A percentile compares a stretch with the other conserved stretches of the same genome.
phyloP scores from a whole-genome alignment of 441 rosid species.

The Populus hybrid region DNA sequence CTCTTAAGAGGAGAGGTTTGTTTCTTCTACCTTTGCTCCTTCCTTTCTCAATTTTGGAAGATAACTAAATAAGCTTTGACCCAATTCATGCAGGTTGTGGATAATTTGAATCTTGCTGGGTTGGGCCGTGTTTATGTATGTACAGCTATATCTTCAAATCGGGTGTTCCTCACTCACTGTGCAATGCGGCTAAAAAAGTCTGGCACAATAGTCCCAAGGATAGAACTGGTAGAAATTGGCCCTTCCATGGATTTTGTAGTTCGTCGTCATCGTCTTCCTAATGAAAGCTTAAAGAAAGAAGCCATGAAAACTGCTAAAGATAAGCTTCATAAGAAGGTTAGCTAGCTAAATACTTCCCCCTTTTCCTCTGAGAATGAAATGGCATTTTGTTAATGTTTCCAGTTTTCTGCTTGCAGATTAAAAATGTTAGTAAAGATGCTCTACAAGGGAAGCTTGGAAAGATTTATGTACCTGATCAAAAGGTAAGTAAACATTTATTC shows the following conservation, averaged over 20 bases:
- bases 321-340: slow-evolving; percentile 83
- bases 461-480: slow-evolving; percentile 89
- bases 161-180: slow-evolving; percentile 71
- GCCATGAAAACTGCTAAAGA: slow-evolving; percentile 74
- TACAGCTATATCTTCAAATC: slow-evolving; percentile 68
- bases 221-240: slow-evolving; percentile 89
- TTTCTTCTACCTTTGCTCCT: slow-evolving; percentile 6
- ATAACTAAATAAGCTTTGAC: slow-evolving; percentile 7
- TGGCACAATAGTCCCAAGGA: slow-evolving; percentile 74
- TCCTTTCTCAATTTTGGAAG: slow-evolving; percentile 1
- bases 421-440: slow-evolving; percentile 69
- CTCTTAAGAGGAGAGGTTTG: slow-evolving; percentile 82
- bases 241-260: slow-evolving; percentile 92
- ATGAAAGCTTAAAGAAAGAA: slow-evolving; percentile 69
- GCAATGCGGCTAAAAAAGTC: slow-evolving; percentile 82
- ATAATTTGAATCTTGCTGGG: slow-evolving; percentile 79
- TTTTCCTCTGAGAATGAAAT: neutral
- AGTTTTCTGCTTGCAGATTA: slow-evolving; percentile 43
- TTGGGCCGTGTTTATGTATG: slow-evolving; percentile 76
- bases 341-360: slow-evolving; percentile 2
- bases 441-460: slow-evolving; percentile 64
- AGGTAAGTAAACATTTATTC: slow-evolving; percentile 39
- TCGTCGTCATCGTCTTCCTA: slow-evolving; percentile 88
- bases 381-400: slow-evolving; percentile 11
- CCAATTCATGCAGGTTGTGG: slow-evolving; percentile 59